Conservation (phyloP, 225 moss, liverwort and hornwort species). For the Sphagnum contortum region DNA sequence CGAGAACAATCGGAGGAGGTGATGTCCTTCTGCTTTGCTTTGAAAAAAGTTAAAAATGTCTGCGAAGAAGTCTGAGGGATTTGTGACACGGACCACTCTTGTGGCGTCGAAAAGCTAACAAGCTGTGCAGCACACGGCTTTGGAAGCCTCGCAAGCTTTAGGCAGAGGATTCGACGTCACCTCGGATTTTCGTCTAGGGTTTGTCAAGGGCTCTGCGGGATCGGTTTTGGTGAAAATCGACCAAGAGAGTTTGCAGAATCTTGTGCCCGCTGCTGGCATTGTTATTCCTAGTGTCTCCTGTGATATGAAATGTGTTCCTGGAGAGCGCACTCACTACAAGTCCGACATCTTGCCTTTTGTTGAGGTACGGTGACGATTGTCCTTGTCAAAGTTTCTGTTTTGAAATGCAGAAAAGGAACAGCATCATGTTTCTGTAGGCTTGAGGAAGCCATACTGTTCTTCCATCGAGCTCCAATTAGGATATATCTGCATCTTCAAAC, state of each 20-base stretch:
- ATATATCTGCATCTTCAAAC: no score
- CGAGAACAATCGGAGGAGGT: neutral
- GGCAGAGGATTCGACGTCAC: slow-evolving; percentile 88
- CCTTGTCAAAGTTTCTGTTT: no score
- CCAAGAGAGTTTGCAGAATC: slow-evolving; percentile 39
- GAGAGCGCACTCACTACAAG: slow-evolving; percentile 69
- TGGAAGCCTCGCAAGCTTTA: slow-evolving; percentile 58
- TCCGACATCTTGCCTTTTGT: slow-evolving; percentile 68
- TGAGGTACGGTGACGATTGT: slow-evolving; percentile 23
- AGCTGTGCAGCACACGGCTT: slow-evolving; percentile 40
- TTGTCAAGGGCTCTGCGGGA: slow-evolving; percentile 50
- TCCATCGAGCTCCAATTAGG: no score
- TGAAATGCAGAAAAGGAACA: no score
- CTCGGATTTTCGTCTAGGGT: slow-evolving; percentile 69
- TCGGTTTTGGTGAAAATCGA: slow-evolving; percentile 65
- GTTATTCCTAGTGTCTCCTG: slow-evolving; percentile 57
- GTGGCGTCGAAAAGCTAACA: slow-evolving; percentile 9
- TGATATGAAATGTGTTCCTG: slow-evolving; percentile 71
- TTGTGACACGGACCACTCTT: no score
- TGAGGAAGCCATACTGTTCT: no score
- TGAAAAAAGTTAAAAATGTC: no score
- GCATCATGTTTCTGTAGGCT: no score
- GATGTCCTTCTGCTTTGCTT: no score
- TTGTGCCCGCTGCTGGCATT: slow-evolving; percentile 58
- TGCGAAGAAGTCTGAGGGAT: no score